A percentile compares a stretch with the other conserved stretches of the same genome.
Evolutionary conservation across 2,329 filamentous ascomycete genomes (phyloP).

Genomic region (Clonostachys solani): DNA sequence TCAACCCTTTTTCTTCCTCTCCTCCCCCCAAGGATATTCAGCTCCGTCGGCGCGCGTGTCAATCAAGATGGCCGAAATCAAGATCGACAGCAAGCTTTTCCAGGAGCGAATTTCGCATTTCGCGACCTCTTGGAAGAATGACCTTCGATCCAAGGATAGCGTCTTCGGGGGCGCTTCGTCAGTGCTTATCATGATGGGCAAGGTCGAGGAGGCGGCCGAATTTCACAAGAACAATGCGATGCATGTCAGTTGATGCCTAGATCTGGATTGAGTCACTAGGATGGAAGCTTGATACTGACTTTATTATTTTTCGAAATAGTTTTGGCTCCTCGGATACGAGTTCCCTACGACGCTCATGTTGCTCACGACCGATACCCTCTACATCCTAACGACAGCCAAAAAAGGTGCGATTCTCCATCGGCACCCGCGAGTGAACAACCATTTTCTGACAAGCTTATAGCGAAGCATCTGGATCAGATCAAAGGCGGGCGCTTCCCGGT

Average conservation of each 20-base stretch:
- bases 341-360: conserved; percentile 95
- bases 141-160: conserved; percentile 83
- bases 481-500: conserved; percentile 90
- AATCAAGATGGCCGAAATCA: conserved; percentile 71
- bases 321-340: conserved; percentile 98
- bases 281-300: conserved; percentile 8
- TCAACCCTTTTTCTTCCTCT: conserved; percentile 13
- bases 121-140: conserved; percentile 89
- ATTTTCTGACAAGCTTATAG: conserved; percentile 42
- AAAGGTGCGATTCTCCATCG: conserved; percentile 64
- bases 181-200: conserved; percentile 89
- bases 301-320: conserved; percentile 45
- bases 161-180: conserved; percentile 84
- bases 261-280: not conserved
- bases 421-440: conserved; percentile 1
- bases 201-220: conserved; percentile 80
- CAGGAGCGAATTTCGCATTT: conserved; percentile 89
- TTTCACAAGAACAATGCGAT: conserved; percentile 97
- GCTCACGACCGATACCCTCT: conserved; percentile 81
- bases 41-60: conserved; percentile 17
- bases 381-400: conserved; percentile 93
- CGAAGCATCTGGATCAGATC: conserved; percentile 87
- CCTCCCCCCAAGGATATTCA: conserved; percentile 11
- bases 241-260: conserved; percentile 60
- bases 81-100: conserved; percentile 91